A percentile compares a stretch with the other conserved stretches of the same genome.
Conservation (phyloP, 768 basidiomycete genomes). For the Scleroderma citrinum region DNA sequence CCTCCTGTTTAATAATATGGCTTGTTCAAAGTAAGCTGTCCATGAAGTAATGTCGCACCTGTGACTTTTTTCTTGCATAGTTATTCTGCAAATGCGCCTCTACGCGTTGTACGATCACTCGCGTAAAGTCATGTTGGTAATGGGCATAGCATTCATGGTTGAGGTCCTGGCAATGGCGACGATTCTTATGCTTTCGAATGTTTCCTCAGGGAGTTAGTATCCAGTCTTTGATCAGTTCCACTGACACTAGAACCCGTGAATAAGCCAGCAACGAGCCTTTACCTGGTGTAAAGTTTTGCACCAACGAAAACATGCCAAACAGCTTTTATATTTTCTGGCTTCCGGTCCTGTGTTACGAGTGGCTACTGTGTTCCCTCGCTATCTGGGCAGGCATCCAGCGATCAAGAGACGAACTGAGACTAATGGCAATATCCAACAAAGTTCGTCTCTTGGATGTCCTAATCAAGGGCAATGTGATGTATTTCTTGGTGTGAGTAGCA, state of each 20-base stretch:
- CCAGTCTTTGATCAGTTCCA: neutral
- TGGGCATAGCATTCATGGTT: conserved; percentile 5
- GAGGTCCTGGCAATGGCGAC: conserved; percentile 7
- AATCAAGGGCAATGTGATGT: conserved; percentile 3
- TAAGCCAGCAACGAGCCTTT: conserved; percentile 10
- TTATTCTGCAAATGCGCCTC: conserved; percentile 29
- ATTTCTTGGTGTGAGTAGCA: conserved; percentile 2
- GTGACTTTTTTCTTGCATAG: conserved; percentile 7
- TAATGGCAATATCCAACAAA: neutral
- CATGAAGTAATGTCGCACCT: neutral
- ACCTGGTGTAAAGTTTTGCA: conserved; percentile 35
- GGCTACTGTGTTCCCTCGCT: conserved; percentile 45
- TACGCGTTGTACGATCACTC: conserved; percentile 29
- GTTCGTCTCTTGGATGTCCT: conserved; percentile 15
- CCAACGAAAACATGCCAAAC: conserved; percentile 31
- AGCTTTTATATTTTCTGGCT: conserved; percentile 57
- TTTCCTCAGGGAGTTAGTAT: neutral
- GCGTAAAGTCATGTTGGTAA: conserved; percentile 9
- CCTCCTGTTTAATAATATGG: neutral
- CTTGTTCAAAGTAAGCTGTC: conserved; percentile 1
- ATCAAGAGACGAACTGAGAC: conserved; percentile 20
- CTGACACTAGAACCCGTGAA: neutral
- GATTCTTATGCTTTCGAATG: conserved; percentile 1
- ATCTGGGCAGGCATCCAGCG: conserved; percentile 43
- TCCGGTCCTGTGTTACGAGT: conserved; percentile 51